Percentiles rank a stretch among this genome's conserved stretches.
These are phyloP conservation scores for Fusarium marasasianum DNA, from an alignment of 2,329 filamentous ascomycete species.

Conservation along the genomic window DNA sequence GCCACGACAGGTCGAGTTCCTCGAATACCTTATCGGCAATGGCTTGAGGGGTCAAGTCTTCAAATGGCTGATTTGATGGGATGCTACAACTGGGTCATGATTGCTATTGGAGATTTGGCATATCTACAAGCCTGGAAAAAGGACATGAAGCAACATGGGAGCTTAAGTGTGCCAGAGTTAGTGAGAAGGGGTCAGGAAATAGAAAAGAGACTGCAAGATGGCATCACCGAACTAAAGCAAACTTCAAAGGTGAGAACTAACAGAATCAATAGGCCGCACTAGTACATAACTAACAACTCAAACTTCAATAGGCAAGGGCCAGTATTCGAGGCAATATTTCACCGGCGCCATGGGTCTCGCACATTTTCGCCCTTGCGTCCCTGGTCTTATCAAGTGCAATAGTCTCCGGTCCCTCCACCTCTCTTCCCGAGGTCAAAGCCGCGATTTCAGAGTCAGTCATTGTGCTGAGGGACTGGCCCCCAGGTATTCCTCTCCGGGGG, in stretches of 20 bases:
- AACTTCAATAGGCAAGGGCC: rapidly evolving
- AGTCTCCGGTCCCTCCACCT: not conserved
- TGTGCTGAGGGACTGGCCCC: not conserved
- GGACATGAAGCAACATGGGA: not conserved
- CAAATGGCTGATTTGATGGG: not conserved
- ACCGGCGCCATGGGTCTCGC: not conserved
- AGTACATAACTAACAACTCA: not conserved
- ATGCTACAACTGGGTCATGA: not conserved
- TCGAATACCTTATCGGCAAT: not conserved
- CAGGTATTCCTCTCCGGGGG: not conserved
- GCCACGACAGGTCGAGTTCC: not conserved
- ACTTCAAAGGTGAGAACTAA: not conserved
- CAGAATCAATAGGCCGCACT: rapidly evolving
- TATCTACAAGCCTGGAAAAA: not conserved
- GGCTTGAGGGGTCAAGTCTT: not conserved
- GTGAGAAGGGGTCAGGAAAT: not conserved
- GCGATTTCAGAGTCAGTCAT: not conserved
- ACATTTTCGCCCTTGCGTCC: not conserved
- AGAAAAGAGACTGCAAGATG: not conserved
- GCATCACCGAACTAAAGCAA: not conserved
- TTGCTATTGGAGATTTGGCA: not conserved
- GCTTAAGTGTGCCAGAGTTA: not conserved
- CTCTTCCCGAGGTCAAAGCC: not conserved
- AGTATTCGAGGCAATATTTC: not conserved
- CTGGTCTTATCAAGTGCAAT: not conserved